A percentile compares a stretch with the other conserved stretches of the same genome.
phyloP scores from a whole-genome alignment of 371 early-diverging fungal species.

The Mucor circinelloides region DNA sequence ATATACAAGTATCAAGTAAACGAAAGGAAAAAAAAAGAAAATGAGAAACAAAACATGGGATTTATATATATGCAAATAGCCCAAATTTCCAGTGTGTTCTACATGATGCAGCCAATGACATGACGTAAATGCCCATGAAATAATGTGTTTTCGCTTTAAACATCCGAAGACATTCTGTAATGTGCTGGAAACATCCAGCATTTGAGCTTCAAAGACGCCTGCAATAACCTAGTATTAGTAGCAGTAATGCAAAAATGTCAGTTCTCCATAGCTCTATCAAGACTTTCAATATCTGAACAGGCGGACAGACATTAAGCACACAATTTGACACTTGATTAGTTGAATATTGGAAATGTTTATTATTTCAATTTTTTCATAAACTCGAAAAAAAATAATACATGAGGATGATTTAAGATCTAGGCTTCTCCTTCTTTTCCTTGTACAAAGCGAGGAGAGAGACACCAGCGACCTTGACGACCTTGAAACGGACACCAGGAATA shows the following conservation, averaged over 20 bases:
- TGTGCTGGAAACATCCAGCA: neutral
- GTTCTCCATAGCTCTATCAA: too few species aligned
- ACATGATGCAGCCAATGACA: conserved; percentile 10
- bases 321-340: neutral
- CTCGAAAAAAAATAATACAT: neutral
- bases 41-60: conserved; percentile 3
- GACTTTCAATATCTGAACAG: too few species aligned
- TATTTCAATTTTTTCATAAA: neutral
- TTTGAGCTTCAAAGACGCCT: neutral
- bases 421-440: conserved; percentile 99
- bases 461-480: conserved; percentile 99
- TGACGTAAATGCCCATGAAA: conserved; percentile 10
- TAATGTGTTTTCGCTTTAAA: neutral
- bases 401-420: conserved; percentile 82
- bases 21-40: conserved; percentile 5
- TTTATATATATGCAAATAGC: conserved; percentile 9
- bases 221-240: too few species aligned
- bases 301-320: too few species aligned
- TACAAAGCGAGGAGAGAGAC: conserved; percentile 98
- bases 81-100: conserved; percentile 18
- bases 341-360: neutral
- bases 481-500: conserved; percentile 99
- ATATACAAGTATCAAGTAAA: conserved; percentile 2
- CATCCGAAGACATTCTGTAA: neutral
- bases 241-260: too few species aligned